These are phyloP conservation scores for Diplodia sapinea DNA, from an alignment of 2,329 filamentous ascomycete genomes.

Conservation along the genomic window DNA sequence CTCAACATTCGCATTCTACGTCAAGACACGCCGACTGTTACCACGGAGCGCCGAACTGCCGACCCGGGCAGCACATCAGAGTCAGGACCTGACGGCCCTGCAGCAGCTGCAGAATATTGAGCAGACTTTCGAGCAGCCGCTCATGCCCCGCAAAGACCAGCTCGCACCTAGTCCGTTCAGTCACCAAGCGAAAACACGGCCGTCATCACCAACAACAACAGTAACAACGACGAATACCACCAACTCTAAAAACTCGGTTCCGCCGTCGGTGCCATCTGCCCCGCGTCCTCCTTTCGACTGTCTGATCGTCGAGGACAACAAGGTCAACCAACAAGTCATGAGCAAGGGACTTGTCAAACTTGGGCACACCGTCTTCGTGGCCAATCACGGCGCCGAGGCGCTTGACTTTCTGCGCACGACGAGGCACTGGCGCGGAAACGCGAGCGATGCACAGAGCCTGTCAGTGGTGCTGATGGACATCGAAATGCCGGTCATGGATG, in stretches of 20 bases:
- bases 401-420: slow-evolving; percentile 44
- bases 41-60: not conserved
- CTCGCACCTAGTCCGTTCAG: slow-evolving; percentile 17
- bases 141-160: slow-evolving; percentile 3
- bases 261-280: slow-evolving; percentile 73
- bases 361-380: slow-evolving; percentile 47
- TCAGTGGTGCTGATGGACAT: slow-evolving; percentile 46
- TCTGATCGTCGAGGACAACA: slow-evolving; percentile 48
- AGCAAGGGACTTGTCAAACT: slow-evolving; percentile 47
- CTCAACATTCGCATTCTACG: slow-evolving; percentile 73
- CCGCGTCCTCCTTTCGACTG: slow-evolving; percentile 34
- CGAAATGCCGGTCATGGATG: slow-evolving; percentile 50
- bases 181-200: slow-evolving; percentile 39
- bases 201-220: slow-evolving; percentile 64
- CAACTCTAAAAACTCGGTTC: slow-evolving; percentile 69
- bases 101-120: slow-evolving; percentile 28
- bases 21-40: slow-evolving; percentile 63
- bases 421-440: slow-evolving; percentile 26
- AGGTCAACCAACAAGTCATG: slow-evolving; percentile 51
- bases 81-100: slow-evolving; percentile 7
- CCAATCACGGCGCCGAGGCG: slow-evolving; percentile 48
- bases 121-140: slow-evolving; percentile 29
- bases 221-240: slow-evolving; percentile 65
- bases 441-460: slow-evolving; percentile 33
- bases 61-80: not conserved